A percentile compares a stretch with the other conserved stretches of the same genome.
Conservation (phyloP, 73 alveolate species). For the Breviolum minutum region DNA sequence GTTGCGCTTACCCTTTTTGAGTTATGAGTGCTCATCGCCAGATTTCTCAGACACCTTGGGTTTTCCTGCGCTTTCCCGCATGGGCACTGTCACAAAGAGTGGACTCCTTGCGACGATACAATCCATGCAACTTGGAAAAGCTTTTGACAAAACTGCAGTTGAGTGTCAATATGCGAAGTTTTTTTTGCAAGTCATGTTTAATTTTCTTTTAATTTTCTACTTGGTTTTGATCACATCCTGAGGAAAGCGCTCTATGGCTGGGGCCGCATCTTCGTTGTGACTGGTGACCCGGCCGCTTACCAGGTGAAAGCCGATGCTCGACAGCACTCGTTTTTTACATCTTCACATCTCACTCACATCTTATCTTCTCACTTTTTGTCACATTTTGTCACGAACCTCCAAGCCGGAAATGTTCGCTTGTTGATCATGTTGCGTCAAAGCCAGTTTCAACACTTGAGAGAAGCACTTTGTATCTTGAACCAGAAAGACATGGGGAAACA, state of each 20-base stretch:
- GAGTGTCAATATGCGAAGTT: not conserved
- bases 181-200: not conserved
- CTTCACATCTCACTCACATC: too few species aligned
- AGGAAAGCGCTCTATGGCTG: slow-evolving; percentile 49
- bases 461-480: not conserved
- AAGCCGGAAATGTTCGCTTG: too few species aligned
- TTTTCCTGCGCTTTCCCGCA: slow-evolving; percentile 44
- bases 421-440: too few species aligned
- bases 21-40: slow-evolving; percentile 71
- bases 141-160: too few species aligned
- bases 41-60: slow-evolving; percentile 64
- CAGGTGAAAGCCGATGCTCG: not conserved
- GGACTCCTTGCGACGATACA: not conserved
- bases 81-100: slow-evolving; percentile 6
- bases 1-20: slow-evolving; percentile 63
- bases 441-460: too few species aligned
- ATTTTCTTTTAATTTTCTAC: not conserved
- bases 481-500: not conserved
- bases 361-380: too few species aligned
- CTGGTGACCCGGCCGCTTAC: slow-evolving; percentile 70
- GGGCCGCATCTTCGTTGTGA: slow-evolving; percentile 1
- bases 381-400: too few species aligned
- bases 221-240: not conserved
- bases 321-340: not conserved
- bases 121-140: not conserved